Base-by-base conservation (phyloP, 208 protist species). In the Crithidia thermophila region DNA sequence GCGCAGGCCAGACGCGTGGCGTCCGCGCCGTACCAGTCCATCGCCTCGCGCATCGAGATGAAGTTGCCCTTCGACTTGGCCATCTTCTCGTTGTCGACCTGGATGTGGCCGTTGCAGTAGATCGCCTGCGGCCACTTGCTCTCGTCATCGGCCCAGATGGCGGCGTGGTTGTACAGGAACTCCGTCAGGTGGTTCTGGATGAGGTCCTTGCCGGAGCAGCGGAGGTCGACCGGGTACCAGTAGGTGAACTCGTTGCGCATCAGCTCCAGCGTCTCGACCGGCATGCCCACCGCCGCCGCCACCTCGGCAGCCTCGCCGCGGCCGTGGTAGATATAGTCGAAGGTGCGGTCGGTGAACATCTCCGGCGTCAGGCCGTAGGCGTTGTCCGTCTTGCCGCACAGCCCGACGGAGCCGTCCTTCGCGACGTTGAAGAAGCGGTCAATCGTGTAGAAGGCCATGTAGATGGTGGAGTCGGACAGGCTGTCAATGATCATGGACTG, bases 381-480 rank as follows among this genome's bases (percentile, higher is more conserved):
- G 78, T 97, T 95, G 42, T 76, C 65, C 5, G 46, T 53, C 45
- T 53, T 67, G 47, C 85, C 91, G 43, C 74, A 50, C 47, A 93
- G 60, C n/a, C 39, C 57, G 7, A 75, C 50, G n/a, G 65, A 66
- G 47, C 85, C 91, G 59, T 94, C 77, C 42, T 60, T 64, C 16
- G 57, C 58, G 16, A 79, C 90, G 71, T 99, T 98, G n/a, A 99
- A 87, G 30, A 99, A 79, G 59, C 99, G 98, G 33, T 97, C 90
- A 65, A 99, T 93, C 14, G 98, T 99, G 91, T 99, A 99, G 85
- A 98, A 99, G 5, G 99, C 98, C 98, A 99, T 99, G 90, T 99
- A 99, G 81, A 99, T 99, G 27, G 99, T 99, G 18, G 98, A 99
- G 85, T 99, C 99, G 53, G 97, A 99, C 0, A 99, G 91, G 40